Conservation (phyloP, 108 stramenopile species). For the Nannochloropsis granulata region DNA sequence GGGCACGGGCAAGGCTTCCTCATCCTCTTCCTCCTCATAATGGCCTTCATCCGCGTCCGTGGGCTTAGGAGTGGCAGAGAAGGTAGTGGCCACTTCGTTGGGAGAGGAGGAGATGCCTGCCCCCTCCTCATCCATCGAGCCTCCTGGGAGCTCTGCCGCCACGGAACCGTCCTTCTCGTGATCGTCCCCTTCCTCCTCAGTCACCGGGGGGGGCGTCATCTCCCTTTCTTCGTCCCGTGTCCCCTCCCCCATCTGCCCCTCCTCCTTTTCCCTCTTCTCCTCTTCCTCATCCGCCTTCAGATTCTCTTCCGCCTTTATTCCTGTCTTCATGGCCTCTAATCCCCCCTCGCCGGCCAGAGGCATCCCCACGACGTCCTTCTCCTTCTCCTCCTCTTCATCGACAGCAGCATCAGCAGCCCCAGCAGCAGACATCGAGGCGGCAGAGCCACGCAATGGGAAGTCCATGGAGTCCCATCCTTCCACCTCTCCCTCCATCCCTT, state of each 20-base stretch:
- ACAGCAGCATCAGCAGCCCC: neutral
- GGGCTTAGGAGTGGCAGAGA: too few relatives aligned
- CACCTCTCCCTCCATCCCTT: neutral
- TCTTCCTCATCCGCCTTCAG: neutral
- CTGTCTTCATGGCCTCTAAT: neutral
- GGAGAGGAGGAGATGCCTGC: neutral
- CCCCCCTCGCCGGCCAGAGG: neutral
- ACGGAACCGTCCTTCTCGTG: neutral
- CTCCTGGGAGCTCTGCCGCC: neutral
- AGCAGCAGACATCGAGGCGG: neutral
- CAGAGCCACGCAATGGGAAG: neutral
- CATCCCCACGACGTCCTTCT: neutral
- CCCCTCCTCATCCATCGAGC: neutral
- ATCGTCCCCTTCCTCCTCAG: too few relatives aligned
- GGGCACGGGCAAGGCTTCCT: too few relatives aligned
- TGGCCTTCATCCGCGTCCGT: too few relatives aligned
- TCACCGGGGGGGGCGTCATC: too few relatives aligned
- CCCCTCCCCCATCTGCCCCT: neutral
- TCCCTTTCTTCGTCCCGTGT: neutral
- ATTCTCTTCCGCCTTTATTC: neutral
- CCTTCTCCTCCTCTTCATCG: neutral
- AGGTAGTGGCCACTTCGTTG: neutral
- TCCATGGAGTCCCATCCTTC: neutral
- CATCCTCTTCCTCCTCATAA: too few relatives aligned
- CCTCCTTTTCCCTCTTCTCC: neutral